Evolutionary conservation across 176 grass and related monocot genomes (phyloP).

Genomic region (Panicum miliaceum): DNA sequence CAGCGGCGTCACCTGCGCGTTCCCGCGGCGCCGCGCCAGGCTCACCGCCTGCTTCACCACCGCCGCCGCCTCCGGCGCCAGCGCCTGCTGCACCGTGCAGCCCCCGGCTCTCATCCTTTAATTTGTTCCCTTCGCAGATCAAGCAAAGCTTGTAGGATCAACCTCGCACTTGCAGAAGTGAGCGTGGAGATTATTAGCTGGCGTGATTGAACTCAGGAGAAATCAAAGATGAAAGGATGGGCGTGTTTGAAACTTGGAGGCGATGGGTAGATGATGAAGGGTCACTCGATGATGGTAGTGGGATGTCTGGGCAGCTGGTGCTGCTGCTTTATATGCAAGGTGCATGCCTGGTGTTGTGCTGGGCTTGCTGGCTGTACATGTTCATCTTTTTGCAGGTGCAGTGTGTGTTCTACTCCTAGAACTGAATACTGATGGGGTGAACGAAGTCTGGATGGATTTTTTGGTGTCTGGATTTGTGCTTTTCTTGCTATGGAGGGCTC

Average conservation of each 20-base stretch:
- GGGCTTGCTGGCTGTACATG: slow-evolving; percentile 18
- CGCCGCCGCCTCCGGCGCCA: slow-evolving; percentile 59
- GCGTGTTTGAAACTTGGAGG: not conserved
- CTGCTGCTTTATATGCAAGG: slow-evolving; percentile 43
- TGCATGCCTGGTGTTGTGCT: slow-evolving; percentile 21
- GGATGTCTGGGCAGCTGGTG: not conserved
- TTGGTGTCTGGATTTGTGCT: slow-evolving; percentile 56
- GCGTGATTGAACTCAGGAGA: not conserved
- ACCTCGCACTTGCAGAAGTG: not conserved
- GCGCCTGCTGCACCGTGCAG: slow-evolving; percentile 74
- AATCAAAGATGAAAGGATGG: not conserved
- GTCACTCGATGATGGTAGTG: slow-evolving; percentile 31
- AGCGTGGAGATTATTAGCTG: not conserved
- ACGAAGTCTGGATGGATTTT: slow-evolving; percentile 19
- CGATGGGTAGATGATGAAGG: slow-evolving; percentile 11
- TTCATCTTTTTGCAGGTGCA: slow-evolving; percentile 42
- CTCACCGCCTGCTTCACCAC: slow-evolving; percentile 80
- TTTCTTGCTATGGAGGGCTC: slow-evolving; percentile 77
- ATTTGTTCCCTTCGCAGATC: not conserved
- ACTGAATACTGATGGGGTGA: not conserved
- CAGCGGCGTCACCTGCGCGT: slow-evolving; percentile 86
- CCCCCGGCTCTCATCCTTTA: slow-evolving; percentile 65
- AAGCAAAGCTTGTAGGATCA: not conserved
- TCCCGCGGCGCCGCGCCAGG: slow-evolving; percentile 68
- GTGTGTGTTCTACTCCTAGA: slow-evolving; percentile 4